These are phyloP conservation scores for Ajuga reptans DNA, from an alignment of 305 asterid genomes.

Conservation along the genomic window DNA sequence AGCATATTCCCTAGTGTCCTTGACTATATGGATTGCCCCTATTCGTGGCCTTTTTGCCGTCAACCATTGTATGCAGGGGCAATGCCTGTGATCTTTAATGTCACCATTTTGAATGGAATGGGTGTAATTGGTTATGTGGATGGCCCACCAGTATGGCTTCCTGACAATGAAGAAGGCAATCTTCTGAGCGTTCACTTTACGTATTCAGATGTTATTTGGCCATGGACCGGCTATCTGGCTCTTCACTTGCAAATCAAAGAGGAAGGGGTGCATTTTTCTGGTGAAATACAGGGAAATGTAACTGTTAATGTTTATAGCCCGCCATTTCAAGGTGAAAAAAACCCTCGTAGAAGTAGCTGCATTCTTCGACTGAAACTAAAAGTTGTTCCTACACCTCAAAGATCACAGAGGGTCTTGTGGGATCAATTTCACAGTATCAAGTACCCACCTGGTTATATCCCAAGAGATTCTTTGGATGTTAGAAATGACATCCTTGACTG, in stretches of 20 bases:
- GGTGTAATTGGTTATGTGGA: conserved; percentile 77
- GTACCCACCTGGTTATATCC: conserved; percentile 97
- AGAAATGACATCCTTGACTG: conserved; percentile 94
- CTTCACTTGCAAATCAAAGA: conserved; percentile 95
- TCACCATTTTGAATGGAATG: conserved; percentile 94
- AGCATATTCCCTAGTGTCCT: conserved; percentile 92
- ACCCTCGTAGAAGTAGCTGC: conserved; percentile 59
- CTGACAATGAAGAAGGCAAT: conserved; percentile 74
- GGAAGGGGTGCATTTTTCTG: conserved; percentile 80
- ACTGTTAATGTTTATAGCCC: conserved; percentile 74
- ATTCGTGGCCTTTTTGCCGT: conserved; percentile 98
- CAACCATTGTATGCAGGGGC: conserved; percentile 96
- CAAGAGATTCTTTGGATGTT: conserved; percentile 92
- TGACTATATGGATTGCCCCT: conserved; percentile 88
- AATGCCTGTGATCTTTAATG: conserved; percentile 88
- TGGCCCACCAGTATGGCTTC: conserved; percentile 85
- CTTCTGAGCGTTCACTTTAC: conserved; percentile 81
- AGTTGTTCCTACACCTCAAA: conserved; percentile 84
- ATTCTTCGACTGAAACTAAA: conserved; percentile 63
- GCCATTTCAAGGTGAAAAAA: conserved; percentile 56
- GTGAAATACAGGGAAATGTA: conserved; percentile 81
- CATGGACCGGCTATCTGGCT: conserved; percentile 96
- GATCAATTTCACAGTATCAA: conserved; percentile 95
- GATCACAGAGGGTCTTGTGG: conserved; percentile 74
- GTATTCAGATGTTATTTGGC: conserved; percentile 91